These are phyloP conservation scores for Lindgomyces ingoldianus DNA, from an alignment of 495 filamentous ascomycete genomes.

Conservation along the genomic window DNA sequence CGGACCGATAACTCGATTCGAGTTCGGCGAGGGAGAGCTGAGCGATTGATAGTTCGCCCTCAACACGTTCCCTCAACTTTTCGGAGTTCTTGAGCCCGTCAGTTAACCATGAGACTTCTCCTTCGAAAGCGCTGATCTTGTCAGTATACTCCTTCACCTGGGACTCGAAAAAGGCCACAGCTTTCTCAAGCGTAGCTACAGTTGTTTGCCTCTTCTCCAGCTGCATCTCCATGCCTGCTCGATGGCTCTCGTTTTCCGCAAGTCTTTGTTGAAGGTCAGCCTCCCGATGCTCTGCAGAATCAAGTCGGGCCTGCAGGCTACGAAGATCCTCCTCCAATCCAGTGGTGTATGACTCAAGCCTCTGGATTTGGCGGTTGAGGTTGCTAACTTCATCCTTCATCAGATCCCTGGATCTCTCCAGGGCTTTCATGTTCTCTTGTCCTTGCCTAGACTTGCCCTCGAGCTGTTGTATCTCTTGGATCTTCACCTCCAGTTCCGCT, in stretches of 20 bases:
- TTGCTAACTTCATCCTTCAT: constrained; percentile 17
- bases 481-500: constrained; percentile 21
- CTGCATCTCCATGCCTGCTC: background rate
- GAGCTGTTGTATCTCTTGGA: constrained; percentile 19
- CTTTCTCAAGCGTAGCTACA: constrained; percentile 2
- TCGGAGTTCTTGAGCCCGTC: constrained; percentile 14
- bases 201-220: constrained; percentile 4
- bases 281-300: constrained; percentile 1
- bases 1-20: constrained; percentile 5
- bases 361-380: constrained; percentile 5
- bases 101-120: constrained; percentile 11
- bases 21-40: constrained; percentile 2
- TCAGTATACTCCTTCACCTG: constrained; percentile 23
- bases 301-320: background rate
- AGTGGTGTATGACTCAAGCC: constrained; percentile 14
- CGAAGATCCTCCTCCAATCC: constrained; percentile 23
- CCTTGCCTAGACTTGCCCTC: background rate
- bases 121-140: constrained; percentile 12
- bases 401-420: constrained; percentile 12
- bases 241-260: constrained; percentile 1
- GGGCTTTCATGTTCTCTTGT: constrained; percentile 1
- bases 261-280: constrained; percentile 1
- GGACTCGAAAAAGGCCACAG: constrained; percentile 13
- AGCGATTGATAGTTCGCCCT: constrained; percentile 16
- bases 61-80: constrained; percentile 3